Conservation (phyloP, 192 early-diverging fungal genomes). For the Gorgonomyces haynaldii region DNA sequence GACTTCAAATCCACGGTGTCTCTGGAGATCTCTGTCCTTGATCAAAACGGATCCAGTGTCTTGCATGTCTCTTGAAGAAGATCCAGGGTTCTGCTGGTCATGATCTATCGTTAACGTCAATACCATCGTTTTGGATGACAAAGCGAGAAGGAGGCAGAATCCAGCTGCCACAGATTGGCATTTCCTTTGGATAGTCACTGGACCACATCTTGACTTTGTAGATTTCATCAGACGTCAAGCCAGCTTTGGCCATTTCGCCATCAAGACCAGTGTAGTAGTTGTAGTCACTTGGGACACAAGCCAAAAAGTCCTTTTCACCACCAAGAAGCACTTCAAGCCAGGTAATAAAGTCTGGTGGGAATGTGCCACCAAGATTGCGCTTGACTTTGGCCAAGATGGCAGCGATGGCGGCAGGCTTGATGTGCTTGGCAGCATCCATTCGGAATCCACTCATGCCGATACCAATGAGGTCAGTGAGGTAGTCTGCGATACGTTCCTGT, state of each 20-base stretch:
- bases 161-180: conserved; percentile 17
- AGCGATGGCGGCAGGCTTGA: conserved; percentile 2
- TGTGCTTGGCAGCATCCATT: conserved; percentile 19
- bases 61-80: conserved; percentile 16
- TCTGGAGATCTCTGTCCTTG: conserved; percentile 14
- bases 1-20: conserved; percentile 13
- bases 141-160: conserved; percentile 13
- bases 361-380: conserved; percentile 13
- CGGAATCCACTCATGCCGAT: conserved; percentile 18
- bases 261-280: conserved; percentile 7
- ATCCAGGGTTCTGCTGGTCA: conserved; percentile 15
- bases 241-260: neutral
- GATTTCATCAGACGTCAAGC: conserved; percentile 9
- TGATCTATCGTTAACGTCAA: conserved; percentile 10
- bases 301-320: conserved; percentile 15
- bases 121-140: conserved; percentile 12
- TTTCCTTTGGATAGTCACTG: conserved; percentile 18
- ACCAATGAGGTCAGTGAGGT: conserved; percentile 3
- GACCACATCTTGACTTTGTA: conserved; percentile 19
- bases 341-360: conserved; percentile 18
- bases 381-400: conserved; percentile 8
- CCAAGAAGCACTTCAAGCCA: conserved; percentile 19
- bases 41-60: conserved; percentile 15
- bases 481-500: conserved; percentile 12
- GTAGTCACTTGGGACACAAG: conserved; percentile 3